Conservation (phyloP, 2,329 filamentous ascomycete genomes). For the Paecilomyces variotii region DNA sequence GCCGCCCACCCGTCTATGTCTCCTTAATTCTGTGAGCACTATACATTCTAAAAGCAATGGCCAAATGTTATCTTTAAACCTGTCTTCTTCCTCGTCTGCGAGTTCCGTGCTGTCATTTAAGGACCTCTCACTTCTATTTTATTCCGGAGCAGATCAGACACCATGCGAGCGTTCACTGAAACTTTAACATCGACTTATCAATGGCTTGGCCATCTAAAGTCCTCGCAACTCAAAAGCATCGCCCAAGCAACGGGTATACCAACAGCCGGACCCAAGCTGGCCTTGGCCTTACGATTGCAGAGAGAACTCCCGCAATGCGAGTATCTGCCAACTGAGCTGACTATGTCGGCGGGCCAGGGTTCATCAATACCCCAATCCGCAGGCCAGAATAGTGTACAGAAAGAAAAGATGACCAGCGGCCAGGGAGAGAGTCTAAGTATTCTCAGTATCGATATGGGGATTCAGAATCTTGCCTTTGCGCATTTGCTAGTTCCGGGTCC, state of each 20-base stretch:
- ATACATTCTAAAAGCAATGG: too few species aligned
- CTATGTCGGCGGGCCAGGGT: neutral
- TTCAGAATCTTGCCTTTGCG: slow-evolving; percentile 71
- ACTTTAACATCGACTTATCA: neutral
- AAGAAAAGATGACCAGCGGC: neutral
- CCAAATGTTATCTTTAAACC: too few species aligned
- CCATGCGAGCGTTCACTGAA: slow-evolving; percentile 7
- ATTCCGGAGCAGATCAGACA: neutral
- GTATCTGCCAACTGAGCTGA: slow-evolving; percentile 5
- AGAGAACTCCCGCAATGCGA: slow-evolving; percentile 10
- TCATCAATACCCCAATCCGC: neutral
- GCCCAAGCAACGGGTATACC: slow-evolving; percentile 54
- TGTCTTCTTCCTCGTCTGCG: neutral
- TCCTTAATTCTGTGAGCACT: too few species aligned
- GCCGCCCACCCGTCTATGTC: too few species aligned
- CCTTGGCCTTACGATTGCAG: slow-evolving; percentile 45
- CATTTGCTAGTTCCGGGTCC: slow-evolving; percentile 40
- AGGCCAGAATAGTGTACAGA: neutral
- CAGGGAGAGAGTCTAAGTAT: slow-evolving; percentile 39
- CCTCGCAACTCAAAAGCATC: slow-evolving; percentile 49
- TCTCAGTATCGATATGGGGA: slow-evolving; percentile 76
- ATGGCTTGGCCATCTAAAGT: slow-evolving; percentile 39
- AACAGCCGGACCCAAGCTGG: slow-evolving; percentile 51
- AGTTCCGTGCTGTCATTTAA: neutral
- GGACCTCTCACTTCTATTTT: neutral